phyloP scores from a whole-genome alignment of 2,329 filamentous ascomycete genomes.

The Mariannaea sp. region DNA sequence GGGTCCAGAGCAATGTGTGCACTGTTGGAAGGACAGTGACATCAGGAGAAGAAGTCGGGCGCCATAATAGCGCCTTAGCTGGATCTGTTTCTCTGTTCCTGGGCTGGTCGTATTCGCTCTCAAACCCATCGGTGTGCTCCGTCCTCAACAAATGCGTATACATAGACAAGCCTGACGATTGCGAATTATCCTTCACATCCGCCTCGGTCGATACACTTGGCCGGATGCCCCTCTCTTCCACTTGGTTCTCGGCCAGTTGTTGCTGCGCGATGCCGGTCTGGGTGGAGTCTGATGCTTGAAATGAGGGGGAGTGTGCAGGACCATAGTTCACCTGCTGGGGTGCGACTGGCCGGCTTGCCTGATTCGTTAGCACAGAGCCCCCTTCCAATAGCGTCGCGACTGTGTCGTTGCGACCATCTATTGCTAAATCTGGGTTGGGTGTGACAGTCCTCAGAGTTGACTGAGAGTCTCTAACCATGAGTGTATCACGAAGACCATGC shows the following conservation, averaged over 20 bases:
- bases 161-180: constrained; percentile 30
- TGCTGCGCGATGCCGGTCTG: constrained; percentile 13
- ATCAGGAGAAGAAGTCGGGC: constrained; percentile 23
- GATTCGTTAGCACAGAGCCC: constrained; percentile 5
- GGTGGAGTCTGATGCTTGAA: constrained; percentile 6
- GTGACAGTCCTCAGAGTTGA: constrained; percentile 49
- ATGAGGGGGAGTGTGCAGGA: constrained; percentile 18
- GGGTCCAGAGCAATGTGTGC: constrained; percentile 33
- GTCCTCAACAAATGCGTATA: constrained; percentile 49
- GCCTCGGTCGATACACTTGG: constrained; percentile 3
- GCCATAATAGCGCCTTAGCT: constrained; percentile 30
- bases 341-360: neutral
- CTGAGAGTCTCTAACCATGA: constrained; percentile 54
- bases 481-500: constrained; percentile 59
- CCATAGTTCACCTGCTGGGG: neutral
- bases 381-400: constrained; percentile 5
- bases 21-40: constrained; percentile 14
- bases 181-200: constrained; percentile 42
- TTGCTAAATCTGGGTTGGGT: constrained; percentile 30
- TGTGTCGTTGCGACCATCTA: constrained; percentile 19
- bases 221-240: constrained; percentile 13
- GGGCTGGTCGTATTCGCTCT: constrained; percentile 41
- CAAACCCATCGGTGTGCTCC: constrained; percentile 57
- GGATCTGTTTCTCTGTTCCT: constrained; percentile 18
- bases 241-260: constrained; percentile 3